A percentile compares a stretch with the other conserved stretches of the same genome.
These are phyloP conservation scores for Ceriops decandra DNA, from an alignment of 345 rosid species.

Conservation along the genomic window DNA sequence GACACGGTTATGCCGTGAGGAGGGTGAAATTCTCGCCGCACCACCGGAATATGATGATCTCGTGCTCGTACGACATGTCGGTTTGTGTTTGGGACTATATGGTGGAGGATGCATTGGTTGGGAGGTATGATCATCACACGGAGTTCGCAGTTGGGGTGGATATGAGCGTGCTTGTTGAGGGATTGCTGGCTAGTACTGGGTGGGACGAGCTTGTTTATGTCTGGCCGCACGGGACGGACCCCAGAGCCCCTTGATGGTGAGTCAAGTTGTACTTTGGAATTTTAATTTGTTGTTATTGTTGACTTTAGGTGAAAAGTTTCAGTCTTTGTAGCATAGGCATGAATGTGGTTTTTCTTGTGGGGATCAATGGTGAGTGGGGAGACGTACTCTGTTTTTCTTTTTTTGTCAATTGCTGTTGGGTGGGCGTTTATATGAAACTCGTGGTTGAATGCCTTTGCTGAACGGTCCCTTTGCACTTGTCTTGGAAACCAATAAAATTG, in stretches of 20 bases:
- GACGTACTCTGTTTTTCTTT: too few species aligned
- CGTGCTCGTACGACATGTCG: constrained; percentile 87
- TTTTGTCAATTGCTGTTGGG: too few species aligned
- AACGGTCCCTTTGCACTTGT: too few species aligned
- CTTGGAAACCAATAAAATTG: too few species aligned
- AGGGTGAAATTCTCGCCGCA: constrained; percentile 90
- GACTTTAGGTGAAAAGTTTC: background rate
- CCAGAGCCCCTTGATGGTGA: constrained; percentile 53
- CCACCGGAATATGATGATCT: constrained; percentile 56
- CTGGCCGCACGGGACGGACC: constrained; percentile 95
- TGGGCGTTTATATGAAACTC: too few species aligned
- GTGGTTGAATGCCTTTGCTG: too few species aligned
- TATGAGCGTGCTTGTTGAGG: constrained; percentile 93
- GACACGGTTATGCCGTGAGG: constrained; percentile 82
- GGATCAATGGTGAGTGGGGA: background rate
- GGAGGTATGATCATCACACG: constrained; percentile 80
- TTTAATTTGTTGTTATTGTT: background rate
- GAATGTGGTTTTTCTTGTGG: background rate
- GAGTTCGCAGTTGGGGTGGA: constrained; percentile 88
- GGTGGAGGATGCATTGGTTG: constrained; percentile 86
- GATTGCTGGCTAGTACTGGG: constrained; percentile 80
- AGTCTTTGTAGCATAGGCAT: background rate
- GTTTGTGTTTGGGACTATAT: constrained; percentile 83
- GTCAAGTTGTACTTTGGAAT: constrained; percentile 8
- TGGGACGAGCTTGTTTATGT: constrained; percentile 93